Evolutionary conservation across 179 eudicot genomes (phyloP).

Genomic region (Silene vulgaris): DNA sequence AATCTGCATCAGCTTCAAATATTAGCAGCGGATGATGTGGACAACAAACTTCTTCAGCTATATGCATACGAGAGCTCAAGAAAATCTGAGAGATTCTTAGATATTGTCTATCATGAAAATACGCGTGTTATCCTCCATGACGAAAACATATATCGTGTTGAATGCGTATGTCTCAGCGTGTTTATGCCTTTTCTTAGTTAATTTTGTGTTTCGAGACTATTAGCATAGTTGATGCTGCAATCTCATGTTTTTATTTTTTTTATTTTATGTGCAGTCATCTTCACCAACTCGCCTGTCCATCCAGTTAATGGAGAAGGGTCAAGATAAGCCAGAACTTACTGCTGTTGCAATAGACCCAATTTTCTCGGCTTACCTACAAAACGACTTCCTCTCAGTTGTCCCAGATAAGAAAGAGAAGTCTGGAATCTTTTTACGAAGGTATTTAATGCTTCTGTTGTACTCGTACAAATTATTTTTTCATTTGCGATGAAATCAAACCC

Average conservation of each 20-base stretch:
- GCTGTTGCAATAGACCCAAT: constrained; percentile 61
- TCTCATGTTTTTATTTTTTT: constrained; percentile 14
- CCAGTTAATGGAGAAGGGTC: constrained; percentile 62
- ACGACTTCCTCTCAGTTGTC: constrained; percentile 47
- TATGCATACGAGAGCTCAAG: constrained; percentile 82
- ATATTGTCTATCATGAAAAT: constrained; percentile 66
- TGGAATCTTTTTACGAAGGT: constrained; percentile 65
- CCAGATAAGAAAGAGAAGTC: constrained; percentile 40
- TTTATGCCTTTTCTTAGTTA: constrained; percentile 7
- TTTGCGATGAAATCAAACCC: neutral
- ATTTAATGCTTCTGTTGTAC: constrained; percentile 13
- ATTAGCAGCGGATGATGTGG: constrained; percentile 65
- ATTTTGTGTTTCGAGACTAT: neutral
- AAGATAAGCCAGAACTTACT: constrained; percentile 67
- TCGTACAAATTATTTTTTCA: neutral
- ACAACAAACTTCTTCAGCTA: constrained; percentile 66
- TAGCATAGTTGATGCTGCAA: neutral
- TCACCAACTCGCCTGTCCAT: constrained; percentile 59
- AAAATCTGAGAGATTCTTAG: constrained; percentile 49
- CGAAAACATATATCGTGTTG: constrained; percentile 68
- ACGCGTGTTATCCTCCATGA: constrained; percentile 70
- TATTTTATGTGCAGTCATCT: constrained; percentile 40
- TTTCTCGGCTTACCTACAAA: constrained; percentile 52
- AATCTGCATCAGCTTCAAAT: constrained; percentile 55
- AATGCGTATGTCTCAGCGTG: constrained; percentile 61